Conservation (phyloP, 2,329 filamentous ascomycete genomes). For the Ascomycota sp. region DNA sequence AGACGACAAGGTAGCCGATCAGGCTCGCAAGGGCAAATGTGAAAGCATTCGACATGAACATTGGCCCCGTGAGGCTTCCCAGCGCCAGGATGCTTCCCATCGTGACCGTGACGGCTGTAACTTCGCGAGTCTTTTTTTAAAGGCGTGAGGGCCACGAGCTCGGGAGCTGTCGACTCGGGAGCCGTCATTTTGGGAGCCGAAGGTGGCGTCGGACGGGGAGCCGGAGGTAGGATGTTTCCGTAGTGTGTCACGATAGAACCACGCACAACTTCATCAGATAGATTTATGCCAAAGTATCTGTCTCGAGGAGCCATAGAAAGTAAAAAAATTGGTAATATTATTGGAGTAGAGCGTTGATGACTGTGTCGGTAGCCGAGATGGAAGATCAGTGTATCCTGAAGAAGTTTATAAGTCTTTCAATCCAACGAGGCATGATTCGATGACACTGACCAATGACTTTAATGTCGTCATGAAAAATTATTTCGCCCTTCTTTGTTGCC, state of each 20-base stretch:
- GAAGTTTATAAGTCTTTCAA: too few relatives aligned
- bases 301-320: conserved; percentile 63
- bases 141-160: conserved; percentile 50
- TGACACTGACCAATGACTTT: conserved; percentile 53
- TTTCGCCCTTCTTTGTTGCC: conserved; percentile 52
- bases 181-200: conserved; percentile 26
- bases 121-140: conserved; percentile 64
- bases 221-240: conserved; percentile 55
- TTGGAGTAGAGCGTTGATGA: conserved; percentile 83
- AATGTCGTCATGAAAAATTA: conserved; percentile 54
- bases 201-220: conserved; percentile 44
- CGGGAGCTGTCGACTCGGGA: conserved; percentile 22
- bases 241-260: conserved; percentile 67
- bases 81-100: conserved; percentile 59
- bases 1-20: conserved; percentile 75
- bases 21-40: conserved; percentile 68
- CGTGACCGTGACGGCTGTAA: conserved; percentile 51
- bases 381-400: conserved; percentile 67
- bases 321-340: conserved; percentile 77
- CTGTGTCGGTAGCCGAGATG: conserved; percentile 70
- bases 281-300: conserved; percentile 60
- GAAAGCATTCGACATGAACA: conserved; percentile 79
- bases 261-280: conserved; percentile 69
- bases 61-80: conserved; percentile 59
- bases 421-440: too few relatives aligned